phyloP scores from a whole-genome alignment of 257 asterid species.

The Solanum medicagineum region DNA sequence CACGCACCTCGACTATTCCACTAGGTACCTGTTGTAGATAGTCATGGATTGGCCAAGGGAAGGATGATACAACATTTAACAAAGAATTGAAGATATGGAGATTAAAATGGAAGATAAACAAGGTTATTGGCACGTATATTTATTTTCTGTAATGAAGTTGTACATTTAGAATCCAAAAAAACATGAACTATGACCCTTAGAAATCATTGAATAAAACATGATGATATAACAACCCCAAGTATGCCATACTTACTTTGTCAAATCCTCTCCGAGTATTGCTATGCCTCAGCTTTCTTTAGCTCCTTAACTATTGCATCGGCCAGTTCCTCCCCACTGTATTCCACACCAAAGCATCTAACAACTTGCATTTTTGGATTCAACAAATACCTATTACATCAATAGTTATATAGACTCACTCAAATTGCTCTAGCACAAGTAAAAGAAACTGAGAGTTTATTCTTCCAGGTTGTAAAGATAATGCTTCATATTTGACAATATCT shows the following conservation, averaged over 20 bases:
- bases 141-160: neutral
- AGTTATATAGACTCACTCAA: too few relatives aligned
- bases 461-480: neutral
- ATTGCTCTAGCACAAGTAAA: neutral
- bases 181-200: neutral
- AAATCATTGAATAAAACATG: neutral
- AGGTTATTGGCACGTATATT: neutral
- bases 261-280: neutral
- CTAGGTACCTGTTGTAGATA: neutral
- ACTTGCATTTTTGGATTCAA: constrained; percentile 74
- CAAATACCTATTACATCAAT: constrained; percentile 51
- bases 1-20: neutral
- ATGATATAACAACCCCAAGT: neutral
- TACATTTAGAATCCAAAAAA: neutral
- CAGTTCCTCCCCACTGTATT: constrained; percentile 56
- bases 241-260: neutral
- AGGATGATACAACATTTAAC: neutral
- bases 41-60: neutral
- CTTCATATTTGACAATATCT: neutral
- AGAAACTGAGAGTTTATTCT: neutral
- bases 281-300: constrained; percentile 26
- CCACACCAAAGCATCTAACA: constrained; percentile 71
- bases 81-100: neutral
- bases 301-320: constrained; percentile 48
- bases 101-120: neutral